phyloP scores from a whole-genome alignment of 2,329 filamentous ascomycete genomes.

The Chalara sp. region DNA sequence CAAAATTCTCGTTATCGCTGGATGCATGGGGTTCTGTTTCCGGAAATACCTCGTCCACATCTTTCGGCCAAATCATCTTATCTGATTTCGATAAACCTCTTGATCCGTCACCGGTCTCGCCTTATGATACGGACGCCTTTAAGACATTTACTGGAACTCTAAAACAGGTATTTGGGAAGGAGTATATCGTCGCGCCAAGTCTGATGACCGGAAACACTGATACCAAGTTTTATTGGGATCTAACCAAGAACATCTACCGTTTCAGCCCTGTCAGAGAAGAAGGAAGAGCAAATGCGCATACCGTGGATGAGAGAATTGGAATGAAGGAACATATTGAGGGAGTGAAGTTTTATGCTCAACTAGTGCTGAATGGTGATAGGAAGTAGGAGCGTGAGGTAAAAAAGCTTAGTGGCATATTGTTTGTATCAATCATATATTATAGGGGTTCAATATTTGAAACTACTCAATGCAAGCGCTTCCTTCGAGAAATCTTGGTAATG shows the following conservation, averaged over 20 bases:
- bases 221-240: constrained; percentile 24
- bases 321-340: constrained; percentile 33
- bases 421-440: too few species aligned
- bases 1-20: constrained; percentile 21
- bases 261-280: constrained; percentile 31
- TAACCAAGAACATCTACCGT: constrained; percentile 32
- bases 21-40: constrained; percentile 36
- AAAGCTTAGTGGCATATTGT: too few species aligned
- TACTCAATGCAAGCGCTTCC: too few species aligned
- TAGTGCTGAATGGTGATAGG: constrained; percentile 17
- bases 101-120: constrained; percentile 30
- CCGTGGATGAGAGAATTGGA: constrained; percentile 32
- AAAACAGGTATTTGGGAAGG: constrained; percentile 14
- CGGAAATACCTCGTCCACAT: constrained; percentile 12
- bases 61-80: constrained; percentile 31
- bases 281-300: constrained; percentile 28
- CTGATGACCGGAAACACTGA: constrained; percentile 21
- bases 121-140: constrained; percentile 21
- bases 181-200: constrained; percentile 18
- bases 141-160: constrained; percentile 16
- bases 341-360: constrained; percentile 29
- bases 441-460: too few species aligned
- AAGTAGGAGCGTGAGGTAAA: background rate
- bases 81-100: constrained; percentile 24
- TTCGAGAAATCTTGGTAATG: too few species aligned